Conservation (phyloP, 805 yeast genomes). For the Ogataea sp. region DNA sequence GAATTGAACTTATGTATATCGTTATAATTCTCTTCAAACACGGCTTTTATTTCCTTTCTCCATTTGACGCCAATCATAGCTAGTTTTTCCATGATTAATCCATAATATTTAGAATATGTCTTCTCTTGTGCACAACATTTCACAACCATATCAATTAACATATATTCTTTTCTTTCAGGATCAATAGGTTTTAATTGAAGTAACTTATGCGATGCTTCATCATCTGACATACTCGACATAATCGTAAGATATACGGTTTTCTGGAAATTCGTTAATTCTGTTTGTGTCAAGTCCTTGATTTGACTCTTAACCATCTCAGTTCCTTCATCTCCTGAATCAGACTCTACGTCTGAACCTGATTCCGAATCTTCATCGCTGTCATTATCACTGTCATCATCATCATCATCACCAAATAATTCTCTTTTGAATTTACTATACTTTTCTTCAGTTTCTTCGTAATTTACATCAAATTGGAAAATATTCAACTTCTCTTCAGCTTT, state of each 20-base stretch:
- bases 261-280: conserved; percentile 55
- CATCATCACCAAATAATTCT: conserved; percentile 35
- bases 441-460: conserved; percentile 42
- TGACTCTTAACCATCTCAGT: conserved; percentile 16
- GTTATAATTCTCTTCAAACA: conserved; percentile 50
- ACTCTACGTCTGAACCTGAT: conserved; percentile 12
- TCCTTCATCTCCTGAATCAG: conserved; percentile 11
- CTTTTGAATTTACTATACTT: conserved; percentile 33
- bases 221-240: conserved; percentile 85
- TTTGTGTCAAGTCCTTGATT: conserved; percentile 63
- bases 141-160: conserved; percentile 63
- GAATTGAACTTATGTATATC: conserved; percentile 63
- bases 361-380: conserved; percentile 16
- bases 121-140: conserved; percentile 82
- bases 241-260: conserved; percentile 74
- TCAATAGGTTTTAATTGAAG: conserved; percentile 38
- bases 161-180: conserved; percentile 34
- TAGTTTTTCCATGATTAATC: conserved; percentile 64
- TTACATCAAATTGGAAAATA: conserved; percentile 38
- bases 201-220: conserved; percentile 88
- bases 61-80: conserved; percentile 45
- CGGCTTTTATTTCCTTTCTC: conserved; percentile 42
- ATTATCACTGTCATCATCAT: conserved; percentile 5
- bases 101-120: conserved; percentile 79
- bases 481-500: conserved; percentile 40